These are phyloP conservation scores for Rhodotorula taiwanensis DNA, from an alignment of 768 basidiomycete species.

Conservation along the genomic window DNA sequence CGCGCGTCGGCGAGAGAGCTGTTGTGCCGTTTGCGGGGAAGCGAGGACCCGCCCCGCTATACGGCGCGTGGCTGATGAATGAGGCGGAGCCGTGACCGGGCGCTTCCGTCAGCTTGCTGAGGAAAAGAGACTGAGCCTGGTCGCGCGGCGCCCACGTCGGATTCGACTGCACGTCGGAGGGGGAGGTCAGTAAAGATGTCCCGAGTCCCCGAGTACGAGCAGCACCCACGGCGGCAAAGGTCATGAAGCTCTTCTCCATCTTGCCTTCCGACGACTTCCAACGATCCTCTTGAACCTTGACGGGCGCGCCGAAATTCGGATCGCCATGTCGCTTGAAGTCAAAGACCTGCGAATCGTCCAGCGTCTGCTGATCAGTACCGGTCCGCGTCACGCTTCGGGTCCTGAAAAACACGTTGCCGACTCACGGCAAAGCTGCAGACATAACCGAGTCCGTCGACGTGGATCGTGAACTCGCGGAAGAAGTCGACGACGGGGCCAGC, in stretches of 20 bases:
- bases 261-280: slow-evolving; percentile 86
- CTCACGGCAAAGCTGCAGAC: slow-evolving; percentile 91
- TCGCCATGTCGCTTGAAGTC: slow-evolving; percentile 94
- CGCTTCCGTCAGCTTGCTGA: slow-evolving; percentile 59
- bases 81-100: background rate
- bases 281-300: slow-evolving; percentile 40
- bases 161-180: slow-evolving; percentile 10
- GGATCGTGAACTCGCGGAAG: slow-evolving; percentile 95
- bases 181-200: background rate
- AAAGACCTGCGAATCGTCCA: slow-evolving; percentile 50
- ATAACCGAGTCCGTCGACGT: slow-evolving; percentile 91
- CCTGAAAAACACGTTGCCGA: no score
- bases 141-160: slow-evolving; percentile 93
- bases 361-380: background rate
- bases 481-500: slow-evolving; percentile 91
- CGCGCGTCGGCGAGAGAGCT: background rate
- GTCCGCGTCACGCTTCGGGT: background rate
- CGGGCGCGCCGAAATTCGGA: slow-evolving; percentile 82
- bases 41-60: background rate
- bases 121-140: slow-evolving; percentile 80
- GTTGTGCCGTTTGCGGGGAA: no score
- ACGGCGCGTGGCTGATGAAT: background rate
- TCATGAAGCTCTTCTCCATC: slow-evolving; percentile 97
- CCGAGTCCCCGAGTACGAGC: no score
- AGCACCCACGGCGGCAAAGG: slow-evolving; percentile 62